A percentile compares a stretch with the other conserved stretches of the same genome.
Evolutionary conservation across 495 filamentous ascomycete genomes (phyloP).

Genomic region (Apiosordaria backusii): DNA sequence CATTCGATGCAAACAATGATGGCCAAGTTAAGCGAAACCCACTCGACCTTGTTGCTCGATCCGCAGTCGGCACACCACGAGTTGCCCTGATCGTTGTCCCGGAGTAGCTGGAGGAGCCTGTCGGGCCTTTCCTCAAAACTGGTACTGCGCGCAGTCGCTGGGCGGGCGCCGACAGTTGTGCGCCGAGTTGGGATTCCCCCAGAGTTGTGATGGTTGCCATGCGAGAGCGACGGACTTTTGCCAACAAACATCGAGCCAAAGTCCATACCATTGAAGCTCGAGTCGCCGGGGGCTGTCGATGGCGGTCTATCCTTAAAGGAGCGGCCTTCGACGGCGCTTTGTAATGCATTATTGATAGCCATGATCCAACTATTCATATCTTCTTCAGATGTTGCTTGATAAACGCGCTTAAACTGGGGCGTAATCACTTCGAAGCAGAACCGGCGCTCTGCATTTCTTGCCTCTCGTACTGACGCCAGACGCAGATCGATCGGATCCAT

Average conservation of each 20-base stretch:
- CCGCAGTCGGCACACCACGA: conserved; percentile 94
- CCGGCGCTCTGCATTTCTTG: conserved; percentile 85
- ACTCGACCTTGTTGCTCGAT: conserved; percentile 87
- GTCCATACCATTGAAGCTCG: conserved; percentile 62
- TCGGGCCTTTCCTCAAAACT: conserved; percentile 76
- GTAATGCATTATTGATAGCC: conserved; percentile 94
- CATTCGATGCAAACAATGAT: conserved; percentile 98
- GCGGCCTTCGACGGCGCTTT: conserved; percentile 87
- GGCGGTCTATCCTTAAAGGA: conserved; percentile 49
- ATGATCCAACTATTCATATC: conserved; percentile 97
- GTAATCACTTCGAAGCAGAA: conserved; percentile 99
- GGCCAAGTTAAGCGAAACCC: conserved; percentile 97
- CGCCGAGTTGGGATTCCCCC: conserved; percentile 64
- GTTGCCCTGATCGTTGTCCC: conserved; percentile 90
- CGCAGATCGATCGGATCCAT: conserved; percentile 98
- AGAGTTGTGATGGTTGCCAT: conserved; percentile 38
- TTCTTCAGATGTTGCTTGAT: conserved; percentile 95
- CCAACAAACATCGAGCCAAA: conserved; percentile 90
- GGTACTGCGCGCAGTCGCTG: conserved; percentile 64
- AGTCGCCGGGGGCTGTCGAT: conserved; percentile 45
- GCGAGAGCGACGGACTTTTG: conserved; percentile 77
- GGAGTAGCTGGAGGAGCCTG: conserved; percentile 78
- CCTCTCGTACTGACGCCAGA: conserved; percentile 94
- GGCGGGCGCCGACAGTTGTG: conserved; percentile 82
- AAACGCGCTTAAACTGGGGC: conserved; percentile 92